phyloP scores from a whole-genome alignment of 2,329 filamentous ascomycete genomes.

The Lecanicillium sp. region DNA sequence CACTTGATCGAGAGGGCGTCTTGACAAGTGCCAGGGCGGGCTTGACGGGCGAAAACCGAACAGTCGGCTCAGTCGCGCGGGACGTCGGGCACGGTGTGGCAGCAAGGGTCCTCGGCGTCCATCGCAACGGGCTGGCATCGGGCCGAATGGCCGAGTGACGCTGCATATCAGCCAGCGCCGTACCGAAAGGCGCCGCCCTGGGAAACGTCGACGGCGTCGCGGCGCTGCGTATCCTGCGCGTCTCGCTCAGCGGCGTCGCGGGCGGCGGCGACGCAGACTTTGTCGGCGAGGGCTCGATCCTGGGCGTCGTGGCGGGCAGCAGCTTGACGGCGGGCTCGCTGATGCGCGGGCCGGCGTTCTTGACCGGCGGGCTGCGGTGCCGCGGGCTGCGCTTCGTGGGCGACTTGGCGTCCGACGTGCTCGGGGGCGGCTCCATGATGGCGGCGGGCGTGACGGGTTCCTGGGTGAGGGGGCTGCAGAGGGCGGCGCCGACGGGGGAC shows the following conservation, averaged over 20 bases:
- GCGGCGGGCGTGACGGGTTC: slow-evolving; percentile 24
- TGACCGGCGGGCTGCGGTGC: slow-evolving; percentile 23
- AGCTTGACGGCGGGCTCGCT: slow-evolving; percentile 26
- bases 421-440: slow-evolving; percentile 18
- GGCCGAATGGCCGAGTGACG: slow-evolving; percentile 3
- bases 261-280: slow-evolving; percentile 24
- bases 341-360: slow-evolving; percentile 22
- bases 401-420: slow-evolving; percentile 23
- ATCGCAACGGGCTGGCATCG: background rate
- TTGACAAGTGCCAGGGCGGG: background rate
- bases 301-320: slow-evolving; percentile 21
- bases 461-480: background rate
- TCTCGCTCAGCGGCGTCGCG: slow-evolving; percentile 20
- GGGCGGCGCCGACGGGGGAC: background rate
- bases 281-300: slow-evolving; percentile 24
- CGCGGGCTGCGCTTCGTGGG: slow-evolving; percentile 26
- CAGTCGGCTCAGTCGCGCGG: background rate
- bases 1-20: background rate
- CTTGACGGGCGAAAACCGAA: slow-evolving; percentile 2
- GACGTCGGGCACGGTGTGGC: slow-evolving; percentile 7
- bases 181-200: slow-evolving; percentile 1
- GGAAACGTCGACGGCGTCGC: slow-evolving; percentile 10
- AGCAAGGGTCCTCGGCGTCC: background rate
- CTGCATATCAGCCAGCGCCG: slow-evolving; percentile 8
- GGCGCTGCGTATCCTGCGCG: background rate